A percentile compares a stretch with the other conserved stretches of the same genome.
Conservation (phyloP, 2,329 filamentous ascomycete species). For the Diaporthe citri region DNA sequence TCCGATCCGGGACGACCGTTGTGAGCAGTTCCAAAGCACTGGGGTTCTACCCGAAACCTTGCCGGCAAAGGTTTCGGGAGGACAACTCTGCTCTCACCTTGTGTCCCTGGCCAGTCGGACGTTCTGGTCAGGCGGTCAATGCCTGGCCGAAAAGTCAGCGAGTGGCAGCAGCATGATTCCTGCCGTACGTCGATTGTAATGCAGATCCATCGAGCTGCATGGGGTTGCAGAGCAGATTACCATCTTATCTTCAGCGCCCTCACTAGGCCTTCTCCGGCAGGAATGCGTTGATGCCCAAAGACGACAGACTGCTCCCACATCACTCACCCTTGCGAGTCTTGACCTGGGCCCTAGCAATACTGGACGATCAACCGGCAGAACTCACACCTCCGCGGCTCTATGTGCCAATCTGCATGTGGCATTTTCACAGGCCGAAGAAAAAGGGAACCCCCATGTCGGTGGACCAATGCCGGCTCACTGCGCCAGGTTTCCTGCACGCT, state of each 20-base stretch:
- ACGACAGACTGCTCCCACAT: conserved; percentile 1
- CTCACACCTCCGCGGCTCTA: conserved; percentile 19
- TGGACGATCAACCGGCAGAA: conserved; percentile 27
- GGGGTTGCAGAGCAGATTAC: conserved; percentile 30
- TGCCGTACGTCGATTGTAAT: conserved; percentile 22
- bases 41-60: conserved; percentile 26
- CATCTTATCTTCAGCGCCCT: conserved; percentile 27
- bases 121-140: conserved; percentile 26
- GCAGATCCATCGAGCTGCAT: conserved; percentile 27
- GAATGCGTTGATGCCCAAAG: conserved; percentile 31
- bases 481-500: conserved; percentile 13
- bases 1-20: conserved; percentile 28
- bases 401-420: conserved; percentile 23
- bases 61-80: conserved; percentile 26
- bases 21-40: conserved; percentile 10
- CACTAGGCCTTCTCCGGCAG: conserved; percentile 28
- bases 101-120: conserved; percentile 9
- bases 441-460: not conserved
- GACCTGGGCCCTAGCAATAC: conserved; percentile 4
- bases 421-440: conserved; percentile 16
- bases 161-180: conserved; percentile 29
- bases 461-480: conserved; percentile 14
- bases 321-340: conserved; percentile 11
- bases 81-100: conserved; percentile 16
- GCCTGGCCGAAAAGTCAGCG: conserved; percentile 13